Conservation (phyloP, 2,329 filamentous ascomycete species). For the Ramularia endophylla region DNA sequence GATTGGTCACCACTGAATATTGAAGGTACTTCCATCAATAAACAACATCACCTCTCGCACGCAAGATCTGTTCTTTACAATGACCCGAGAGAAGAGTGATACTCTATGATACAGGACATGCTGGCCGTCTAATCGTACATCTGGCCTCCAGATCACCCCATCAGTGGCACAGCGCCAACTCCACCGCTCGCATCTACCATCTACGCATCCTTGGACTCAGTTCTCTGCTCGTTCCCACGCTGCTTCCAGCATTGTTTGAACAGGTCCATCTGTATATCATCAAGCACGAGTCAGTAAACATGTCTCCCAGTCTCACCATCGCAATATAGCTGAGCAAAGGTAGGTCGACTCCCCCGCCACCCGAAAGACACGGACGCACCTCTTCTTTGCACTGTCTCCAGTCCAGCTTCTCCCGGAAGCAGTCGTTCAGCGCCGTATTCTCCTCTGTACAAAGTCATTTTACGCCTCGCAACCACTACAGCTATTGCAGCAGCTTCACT, state of each 20-base stretch:
- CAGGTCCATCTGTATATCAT: conserved; percentile 66
- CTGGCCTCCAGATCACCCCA: not conserved
- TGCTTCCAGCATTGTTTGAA: conserved; percentile 90
- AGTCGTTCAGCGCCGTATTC: conserved; percentile 86
- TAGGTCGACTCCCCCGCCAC: too few relatives aligned
- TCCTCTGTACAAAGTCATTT: conserved; percentile 55
- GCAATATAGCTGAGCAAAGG: conserved; percentile 1
- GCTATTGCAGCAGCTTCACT: conserved; percentile 15
- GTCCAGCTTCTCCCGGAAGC: conserved; percentile 93
- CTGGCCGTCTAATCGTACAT: too few relatives aligned
- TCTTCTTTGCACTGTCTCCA: conserved; percentile 86
- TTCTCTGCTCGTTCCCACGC: conserved; percentile 80
- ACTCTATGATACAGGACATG: too few relatives aligned
- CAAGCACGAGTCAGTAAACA: conserved; percentile 12
- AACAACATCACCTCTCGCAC: too few relatives aligned
- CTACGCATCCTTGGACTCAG: conserved; percentile 69
- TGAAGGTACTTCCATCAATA: too few relatives aligned
- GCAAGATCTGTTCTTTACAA: too few relatives aligned
- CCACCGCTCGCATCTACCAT: too few relatives aligned
- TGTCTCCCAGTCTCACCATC: not conserved
- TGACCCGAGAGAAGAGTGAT: too few relatives aligned
- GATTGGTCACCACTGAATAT: too few relatives aligned
- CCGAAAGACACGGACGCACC: conserved; percentile 60
- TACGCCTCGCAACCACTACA: not conserved
- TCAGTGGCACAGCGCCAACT: conserved; percentile 38